Evolutionary conservation across 306 rosid species (phyloP), one percentile per base, ranked within the genome.

Genomic region (Echinosophora koreensis): DNA sequence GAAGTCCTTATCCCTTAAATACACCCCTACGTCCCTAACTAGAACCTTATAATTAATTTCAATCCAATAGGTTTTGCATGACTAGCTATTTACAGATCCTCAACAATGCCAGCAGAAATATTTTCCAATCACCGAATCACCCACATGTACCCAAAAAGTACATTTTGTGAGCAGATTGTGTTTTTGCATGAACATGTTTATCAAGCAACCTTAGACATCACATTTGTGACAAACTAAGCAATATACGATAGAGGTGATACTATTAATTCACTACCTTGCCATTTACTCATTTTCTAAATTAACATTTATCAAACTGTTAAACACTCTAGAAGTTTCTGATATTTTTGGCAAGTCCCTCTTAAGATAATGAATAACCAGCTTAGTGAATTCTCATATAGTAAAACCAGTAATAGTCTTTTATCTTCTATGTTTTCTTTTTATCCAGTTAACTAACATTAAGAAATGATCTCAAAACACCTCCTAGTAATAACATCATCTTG

Each of bases 151-250:
- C 12, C 52, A 52, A 10, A 37, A 7, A 11, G 50, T 15, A 68
- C 16, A 35, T 35, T 56, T 17, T 52, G 27, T 30, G 46, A 77
- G 57, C n/a, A 7, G 14, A 39, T 65, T 66, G 15, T 54, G 57
- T 52, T 12, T 39, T 41, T 41, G 46, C 11, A 7, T 11, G 46
- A 41, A 41, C 46, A 41, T 41, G 46, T 41, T 41, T 11, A 41
- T 63, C 80, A 15, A 37, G 15, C 70, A 49, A 11, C 63, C 28
- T 6, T 9, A 57, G 17, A 27, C 17, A 27, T 49, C 32, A 14
- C 71, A 51, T 22, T 18, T 64, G 39, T 41, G 64, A 76, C 22
- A 50, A 17, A 75, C 28, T 62, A 62, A 28, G 55, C 51, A 76
- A 51, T 6, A 22, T 30, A 65, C 34, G 41, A 69, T 14, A 4